These are phyloP conservation scores for Udeniomyces megalosporus DNA, from an alignment of 768 basidiomycete genomes.

Conservation along the genomic window DNA sequence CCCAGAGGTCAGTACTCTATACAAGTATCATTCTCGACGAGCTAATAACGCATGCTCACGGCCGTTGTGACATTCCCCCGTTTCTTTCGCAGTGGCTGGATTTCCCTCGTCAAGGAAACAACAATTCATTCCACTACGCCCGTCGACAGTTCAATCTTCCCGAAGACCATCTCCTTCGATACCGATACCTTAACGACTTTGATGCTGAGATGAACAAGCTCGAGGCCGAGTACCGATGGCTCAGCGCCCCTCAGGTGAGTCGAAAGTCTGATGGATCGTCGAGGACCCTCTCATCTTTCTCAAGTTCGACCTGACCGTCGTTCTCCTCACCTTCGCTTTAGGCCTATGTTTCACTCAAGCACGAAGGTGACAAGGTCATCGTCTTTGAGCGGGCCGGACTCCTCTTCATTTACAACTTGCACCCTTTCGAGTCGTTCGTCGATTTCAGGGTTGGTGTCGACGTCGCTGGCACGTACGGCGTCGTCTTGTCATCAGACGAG, in stretches of 20 bases:
- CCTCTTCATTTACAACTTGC: conserved; percentile 94
- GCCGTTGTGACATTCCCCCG: no score
- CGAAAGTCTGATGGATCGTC: no score
- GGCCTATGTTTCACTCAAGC: conserved; percentile 86
- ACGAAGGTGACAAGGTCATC: conserved; percentile 81
- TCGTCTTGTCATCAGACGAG: conserved; percentile 72
- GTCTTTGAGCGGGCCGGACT: conserved; percentile 87
- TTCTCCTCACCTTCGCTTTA: conserved; percentile 24
- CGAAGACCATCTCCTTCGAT: conserved; percentile 72
- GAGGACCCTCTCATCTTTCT: neutral
- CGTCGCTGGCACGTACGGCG: conserved; percentile 59
- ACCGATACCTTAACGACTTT: conserved; percentile 84
- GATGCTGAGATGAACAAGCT: conserved; percentile 79
- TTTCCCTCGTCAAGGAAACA: conserved; percentile 91
- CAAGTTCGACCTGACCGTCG: neutral
- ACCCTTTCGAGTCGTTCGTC: conserved; percentile 72
- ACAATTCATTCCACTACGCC: conserved; percentile 91
- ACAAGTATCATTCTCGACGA: no score
- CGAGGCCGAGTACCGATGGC: conserved; percentile 70
- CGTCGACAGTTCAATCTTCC: conserved; percentile 92
- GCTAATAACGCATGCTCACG: neutral
- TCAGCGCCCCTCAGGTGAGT: conserved; percentile 57
- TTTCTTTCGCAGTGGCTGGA: conserved; percentile 68
- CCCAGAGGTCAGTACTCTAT: conserved; percentile 67
- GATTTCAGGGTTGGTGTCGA: conserved; percentile 91